These are phyloP conservation scores for Dillenia turbinata DNA, from an alignment of 164 flowering plant species.

Conservation along the genomic window DNA sequence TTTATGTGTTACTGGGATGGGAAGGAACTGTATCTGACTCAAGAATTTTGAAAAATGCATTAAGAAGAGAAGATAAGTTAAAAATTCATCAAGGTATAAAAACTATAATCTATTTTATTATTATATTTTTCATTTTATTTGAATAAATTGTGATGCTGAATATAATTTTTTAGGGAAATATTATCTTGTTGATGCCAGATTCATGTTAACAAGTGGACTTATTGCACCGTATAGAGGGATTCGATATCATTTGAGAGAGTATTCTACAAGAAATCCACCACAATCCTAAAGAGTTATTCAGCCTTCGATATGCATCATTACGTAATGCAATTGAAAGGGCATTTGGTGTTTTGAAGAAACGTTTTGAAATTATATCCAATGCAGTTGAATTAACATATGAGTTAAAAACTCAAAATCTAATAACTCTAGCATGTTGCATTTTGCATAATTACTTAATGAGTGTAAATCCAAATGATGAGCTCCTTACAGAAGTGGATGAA, in stretches of 20 bases:
- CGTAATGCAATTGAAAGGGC: background rate
- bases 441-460: too few relatives aligned
- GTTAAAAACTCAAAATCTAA: too few relatives aligned
- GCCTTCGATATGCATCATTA: background rate
- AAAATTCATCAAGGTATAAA: too few relatives aligned
- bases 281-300: background rate
- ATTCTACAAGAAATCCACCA: background rate
- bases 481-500: too few relatives aligned
- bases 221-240: background rate
- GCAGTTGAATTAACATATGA: too few relatives aligned
- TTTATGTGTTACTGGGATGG: constrained; percentile 2
- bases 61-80: background rate
- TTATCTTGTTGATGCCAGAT: constrained; percentile 3
- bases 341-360: background rate
- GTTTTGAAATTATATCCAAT: background rate
- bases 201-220: background rate
- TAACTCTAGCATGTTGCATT: too few relatives aligned
- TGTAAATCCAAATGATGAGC: too few relatives aligned
- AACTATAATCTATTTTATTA: too few relatives aligned
- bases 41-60: background rate
- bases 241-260: background rate
- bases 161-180: background rate
- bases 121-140: too few relatives aligned
- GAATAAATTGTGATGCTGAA: background rate
- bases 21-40: constrained; percentile 2